Percentiles rank a stretch among this genome's conserved stretches.
These are phyloP conservation scores for Chytriomyces sp. DNA, from an alignment of 192 early-diverging fungal species.

Conservation along the genomic window DNA sequence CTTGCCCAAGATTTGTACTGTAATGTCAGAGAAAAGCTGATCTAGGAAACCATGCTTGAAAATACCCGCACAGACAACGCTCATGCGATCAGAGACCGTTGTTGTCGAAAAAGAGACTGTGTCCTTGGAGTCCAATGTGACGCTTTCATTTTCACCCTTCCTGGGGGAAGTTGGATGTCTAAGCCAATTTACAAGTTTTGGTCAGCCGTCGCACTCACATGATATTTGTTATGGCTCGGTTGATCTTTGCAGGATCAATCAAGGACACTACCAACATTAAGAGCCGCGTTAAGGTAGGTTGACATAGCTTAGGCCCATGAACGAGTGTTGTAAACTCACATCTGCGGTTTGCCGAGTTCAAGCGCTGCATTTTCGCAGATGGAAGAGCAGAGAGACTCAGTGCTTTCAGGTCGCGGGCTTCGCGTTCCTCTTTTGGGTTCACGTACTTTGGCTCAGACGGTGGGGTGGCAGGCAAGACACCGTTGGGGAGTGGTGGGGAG, in stretches of 20 bases:
- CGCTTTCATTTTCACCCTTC: background rate
- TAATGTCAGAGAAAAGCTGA: constrained; percentile 40
- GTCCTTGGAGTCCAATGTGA: constrained; percentile 3
- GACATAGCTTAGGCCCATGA: background rate
- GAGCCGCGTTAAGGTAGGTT: background rate
- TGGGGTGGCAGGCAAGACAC: no score
- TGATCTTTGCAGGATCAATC: background rate
- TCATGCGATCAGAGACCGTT: constrained; percentile 10
- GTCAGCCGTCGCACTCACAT: background rate
- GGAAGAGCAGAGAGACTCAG: background rate
- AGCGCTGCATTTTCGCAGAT: background rate
- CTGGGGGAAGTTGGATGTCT: background rate
- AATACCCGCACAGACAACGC: background rate
- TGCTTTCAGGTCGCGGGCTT: no score
- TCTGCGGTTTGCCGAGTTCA: background rate
- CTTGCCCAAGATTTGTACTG: constrained; percentile 39
- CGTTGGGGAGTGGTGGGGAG: no score
- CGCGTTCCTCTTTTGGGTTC: no score
- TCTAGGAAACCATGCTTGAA: constrained; percentile 30
- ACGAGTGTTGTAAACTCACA: background rate
- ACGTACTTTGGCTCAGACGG: no score
- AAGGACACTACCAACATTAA: background rate
- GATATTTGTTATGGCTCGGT: background rate
- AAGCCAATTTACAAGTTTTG: background rate
- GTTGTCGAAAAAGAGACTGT: constrained; percentile 20